Evolutionary conservation across 352 stramenopile genomes (phyloP), one percentile per base, ranked within the genome.

Genomic region (Pythium plurisporium): DNA sequence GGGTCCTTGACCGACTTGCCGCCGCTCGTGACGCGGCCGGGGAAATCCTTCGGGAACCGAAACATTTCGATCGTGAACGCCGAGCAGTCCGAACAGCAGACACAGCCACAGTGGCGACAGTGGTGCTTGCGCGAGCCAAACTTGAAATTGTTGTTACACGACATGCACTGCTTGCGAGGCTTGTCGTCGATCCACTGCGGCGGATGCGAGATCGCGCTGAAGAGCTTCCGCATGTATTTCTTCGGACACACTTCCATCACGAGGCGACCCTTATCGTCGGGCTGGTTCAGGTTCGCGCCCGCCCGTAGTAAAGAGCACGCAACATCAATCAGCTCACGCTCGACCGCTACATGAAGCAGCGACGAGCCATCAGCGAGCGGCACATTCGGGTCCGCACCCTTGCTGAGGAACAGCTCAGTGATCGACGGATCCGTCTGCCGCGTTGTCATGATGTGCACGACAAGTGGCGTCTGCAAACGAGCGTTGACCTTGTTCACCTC

Each of bases 401-500:
- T 74, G 20, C 65, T 44, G 6, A 92, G 59, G 51, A 94, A 89
- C 12, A 89, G 58, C 30, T 91, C 77, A 7, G 86, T 76, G 53
- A 92, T 91, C 8, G 79, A 77, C 38, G 84, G 76, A 44, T 94
- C 84, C 7, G 82, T 91, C 53, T 92, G 84, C 20, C 84, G 79
- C 9, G 84, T 92, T 12, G 84, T 94, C 76, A 94, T 83, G 43
- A 94, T 82, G 69, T 92, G 82, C 6, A 94, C 84, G 2, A 89
- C 82, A 19, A 94, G 56, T 17, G 82, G 84, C 23, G 74, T 87
- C 58, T 94, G 84, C 40, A 91, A 76, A 3, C 84, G 73, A 10
- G 80, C 62, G 60, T 94, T 94, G n/a, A 91, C 75, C 62, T 89
- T 91, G 57, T 94, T 77, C 12, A 94, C 79, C 45, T 91, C 78